These are phyloP conservation scores for Talaromyces sp. DNA, from an alignment of 2,329 filamentous ascomycete species.

Conservation along the genomic window DNA sequence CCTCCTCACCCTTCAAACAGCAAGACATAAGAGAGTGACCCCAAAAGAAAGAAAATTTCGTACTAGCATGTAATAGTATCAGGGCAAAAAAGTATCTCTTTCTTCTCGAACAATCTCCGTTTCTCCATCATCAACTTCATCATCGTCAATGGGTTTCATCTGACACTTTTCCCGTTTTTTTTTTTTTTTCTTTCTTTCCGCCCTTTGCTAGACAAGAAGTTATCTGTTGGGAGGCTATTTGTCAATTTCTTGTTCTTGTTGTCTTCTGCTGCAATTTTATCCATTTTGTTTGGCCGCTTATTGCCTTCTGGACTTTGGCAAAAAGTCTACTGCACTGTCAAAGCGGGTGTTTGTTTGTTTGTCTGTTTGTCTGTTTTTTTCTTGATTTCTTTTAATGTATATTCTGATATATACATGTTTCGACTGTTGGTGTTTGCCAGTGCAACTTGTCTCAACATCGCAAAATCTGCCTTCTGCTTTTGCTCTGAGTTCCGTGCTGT, in stretches of 20 bases:
- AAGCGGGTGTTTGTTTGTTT: conserved; percentile 5
- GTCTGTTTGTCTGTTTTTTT: no score
- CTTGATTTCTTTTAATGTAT: not conserved
- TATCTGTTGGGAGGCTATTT: conserved; percentile 17
- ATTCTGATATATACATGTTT: not conserved
- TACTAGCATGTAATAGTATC: conserved; percentile 15
- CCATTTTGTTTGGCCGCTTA: not conserved
- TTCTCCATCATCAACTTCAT: not conserved
- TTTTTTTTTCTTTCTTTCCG: not conserved
- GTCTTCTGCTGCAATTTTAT: conserved; percentile 20
- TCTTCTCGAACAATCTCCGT: not conserved
- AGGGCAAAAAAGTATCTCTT: conserved; percentile 6
- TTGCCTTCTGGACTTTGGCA: not conserved
- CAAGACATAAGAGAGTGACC: not conserved
- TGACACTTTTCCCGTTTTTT: not conserved
- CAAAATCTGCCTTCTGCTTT: not conserved
- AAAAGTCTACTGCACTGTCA: not conserved
- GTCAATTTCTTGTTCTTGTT: conserved; percentile 17
- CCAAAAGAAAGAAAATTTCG: not conserved
- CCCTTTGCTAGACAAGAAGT: conserved; percentile 18
- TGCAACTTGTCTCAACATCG: not conserved
- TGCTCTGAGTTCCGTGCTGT: not conserved
- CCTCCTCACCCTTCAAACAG: not conserved
- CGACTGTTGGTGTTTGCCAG: not conserved
- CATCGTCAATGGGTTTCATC: not conserved